Evolutionary conservation across 2,329 filamentous ascomycete species (phyloP).

Genomic region (Fusarium anguioides): DNA sequence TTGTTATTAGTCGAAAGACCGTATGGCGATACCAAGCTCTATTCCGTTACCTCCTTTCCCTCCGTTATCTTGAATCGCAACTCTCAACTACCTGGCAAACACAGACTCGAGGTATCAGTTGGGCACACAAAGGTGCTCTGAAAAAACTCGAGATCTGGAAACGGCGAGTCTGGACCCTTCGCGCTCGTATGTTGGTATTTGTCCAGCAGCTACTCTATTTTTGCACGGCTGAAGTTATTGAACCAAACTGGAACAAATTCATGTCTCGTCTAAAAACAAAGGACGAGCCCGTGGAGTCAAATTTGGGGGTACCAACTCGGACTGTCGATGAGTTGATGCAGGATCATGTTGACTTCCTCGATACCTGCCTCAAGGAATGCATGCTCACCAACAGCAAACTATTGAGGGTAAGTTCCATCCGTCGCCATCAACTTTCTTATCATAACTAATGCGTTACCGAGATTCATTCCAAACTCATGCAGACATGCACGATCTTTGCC

Average conservation of each 20-base stretch:
- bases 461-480: slow-evolving; percentile 98
- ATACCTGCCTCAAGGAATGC: slow-evolving; percentile 97
- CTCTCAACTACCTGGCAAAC: slow-evolving; percentile 91
- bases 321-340: slow-evolving; percentile 99
- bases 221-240: slow-evolving; percentile 95
- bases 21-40: slow-evolving; percentile 96
- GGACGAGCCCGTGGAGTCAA: slow-evolving; percentile 53
- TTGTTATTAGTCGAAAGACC: slow-evolving; percentile 96
- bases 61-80: slow-evolving; percentile 89
- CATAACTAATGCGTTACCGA: slow-evolving; percentile 51
- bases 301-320: slow-evolving; percentile 58
- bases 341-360: slow-evolving; percentile 97
- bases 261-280: slow-evolving; percentile 84
- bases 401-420: slow-evolving; percentile 72
- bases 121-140: slow-evolving; percentile 83
- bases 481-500: slow-evolving; percentile 94
- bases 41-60: slow-evolving; percentile 90
- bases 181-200: slow-evolving; percentile 95
- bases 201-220: slow-evolving; percentile 97
- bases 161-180: slow-evolving; percentile 87
- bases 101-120: slow-evolving; percentile 82
- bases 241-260: slow-evolving; percentile 94
- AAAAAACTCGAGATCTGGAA: slow-evolving; percentile 90
- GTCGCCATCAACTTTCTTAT: background rate
- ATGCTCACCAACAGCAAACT: slow-evolving; percentile 98